A percentile compares a stretch with the other conserved stretches of the same genome.
These are phyloP conservation scores for Diaporthe sp. DNA, from an alignment of 2,329 filamentous ascomycete species.

Conservation along the genomic window DNA sequence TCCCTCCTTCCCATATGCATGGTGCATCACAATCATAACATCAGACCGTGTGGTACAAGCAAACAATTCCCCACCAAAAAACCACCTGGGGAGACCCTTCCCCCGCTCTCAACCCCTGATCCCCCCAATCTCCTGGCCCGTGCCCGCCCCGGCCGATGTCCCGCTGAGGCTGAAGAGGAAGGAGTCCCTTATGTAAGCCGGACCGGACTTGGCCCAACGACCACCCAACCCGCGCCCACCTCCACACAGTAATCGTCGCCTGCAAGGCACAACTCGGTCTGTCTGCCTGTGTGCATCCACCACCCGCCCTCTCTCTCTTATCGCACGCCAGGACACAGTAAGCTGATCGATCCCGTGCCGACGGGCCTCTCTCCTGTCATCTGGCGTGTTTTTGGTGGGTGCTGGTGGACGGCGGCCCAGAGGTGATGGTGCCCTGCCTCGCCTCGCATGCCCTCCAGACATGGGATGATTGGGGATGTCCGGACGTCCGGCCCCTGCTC, in stretches of 20 bases:
- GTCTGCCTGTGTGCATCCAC: neutral
- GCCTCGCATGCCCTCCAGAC: slow-evolving; percentile 17
- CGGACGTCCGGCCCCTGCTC: slow-evolving; percentile 32
- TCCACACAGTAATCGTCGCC: neutral
- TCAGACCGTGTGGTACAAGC: slow-evolving; percentile 16
- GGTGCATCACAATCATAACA: slow-evolving; percentile 6
- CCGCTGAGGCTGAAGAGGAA: slow-evolving; percentile 27
- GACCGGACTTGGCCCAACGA: slow-evolving; percentile 39
- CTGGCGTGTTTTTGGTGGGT: neutral
- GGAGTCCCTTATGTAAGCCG: slow-evolving; percentile 35
- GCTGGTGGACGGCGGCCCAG: slow-evolving; percentile 6
- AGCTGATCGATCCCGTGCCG: slow-evolving; percentile 22
- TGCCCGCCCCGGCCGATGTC: slow-evolving; percentile 22
- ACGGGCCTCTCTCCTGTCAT: slow-evolving; percentile 13
- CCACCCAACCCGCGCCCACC: neutral
- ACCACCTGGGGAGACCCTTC: neutral
- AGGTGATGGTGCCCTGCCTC: slow-evolving; percentile 27
- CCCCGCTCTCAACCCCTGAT: neutral
- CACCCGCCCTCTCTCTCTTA: neutral
- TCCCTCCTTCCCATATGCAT: neutral
- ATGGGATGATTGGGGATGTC: slow-evolving; percentile 40
- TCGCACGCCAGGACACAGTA: slow-evolving; percentile 17
- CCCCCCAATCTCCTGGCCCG: slow-evolving; percentile 19
- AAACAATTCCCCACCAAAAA: neutral
- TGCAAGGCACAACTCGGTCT: slow-evolving; percentile 18